phyloP scores from a whole-genome alignment of 75 land plant genomes.

The Ceratopteris richardii region DNA sequence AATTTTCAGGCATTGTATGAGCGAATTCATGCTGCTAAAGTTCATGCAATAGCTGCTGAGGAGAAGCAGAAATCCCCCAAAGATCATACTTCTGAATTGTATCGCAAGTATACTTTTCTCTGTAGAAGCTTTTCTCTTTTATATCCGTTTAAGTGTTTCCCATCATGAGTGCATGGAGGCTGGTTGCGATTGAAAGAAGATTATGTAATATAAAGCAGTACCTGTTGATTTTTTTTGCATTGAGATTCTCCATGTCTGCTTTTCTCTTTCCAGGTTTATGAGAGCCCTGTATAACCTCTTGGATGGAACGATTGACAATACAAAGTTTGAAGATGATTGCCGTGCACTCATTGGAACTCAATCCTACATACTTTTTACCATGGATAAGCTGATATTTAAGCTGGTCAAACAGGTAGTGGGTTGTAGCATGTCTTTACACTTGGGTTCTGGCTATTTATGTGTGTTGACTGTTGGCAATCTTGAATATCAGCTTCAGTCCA shows the following conservation, averaged over 20 bases:
- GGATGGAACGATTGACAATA: constrained; percentile 90
- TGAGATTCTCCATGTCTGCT: no score
- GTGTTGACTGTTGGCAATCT: background rate
- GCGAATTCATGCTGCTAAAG: constrained; percentile 79
- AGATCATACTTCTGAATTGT: constrained; percentile 55
- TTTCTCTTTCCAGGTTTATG: constrained; percentile 48
- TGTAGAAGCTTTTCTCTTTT: no score
- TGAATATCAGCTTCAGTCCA: constrained; percentile 68
- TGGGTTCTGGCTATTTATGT: background rate
- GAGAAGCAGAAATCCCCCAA: constrained; percentile 59
- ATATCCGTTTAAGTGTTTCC: no score
- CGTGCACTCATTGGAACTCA: constrained; percentile 94
- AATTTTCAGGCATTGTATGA: constrained; percentile 65
- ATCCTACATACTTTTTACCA: constrained; percentile 88
- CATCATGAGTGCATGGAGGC: no score
- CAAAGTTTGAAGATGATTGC: constrained; percentile 96
- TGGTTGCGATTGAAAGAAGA: no score
- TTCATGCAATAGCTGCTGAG: constrained; percentile 64
- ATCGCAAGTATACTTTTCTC: constrained; percentile 42
- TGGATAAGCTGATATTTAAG: constrained; percentile 84
- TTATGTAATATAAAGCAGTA: no score
- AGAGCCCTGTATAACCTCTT: constrained; percentile 58
- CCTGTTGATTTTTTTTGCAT: no score
- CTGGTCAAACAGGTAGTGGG: constrained; percentile 77
- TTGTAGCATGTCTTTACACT: background rate